A percentile compares a stretch with the other conserved stretches of the same genome.
phyloP scores from a whole-genome alignment of 2,329 filamentous ascomycete species.

The Cadophora sp. region DNA sequence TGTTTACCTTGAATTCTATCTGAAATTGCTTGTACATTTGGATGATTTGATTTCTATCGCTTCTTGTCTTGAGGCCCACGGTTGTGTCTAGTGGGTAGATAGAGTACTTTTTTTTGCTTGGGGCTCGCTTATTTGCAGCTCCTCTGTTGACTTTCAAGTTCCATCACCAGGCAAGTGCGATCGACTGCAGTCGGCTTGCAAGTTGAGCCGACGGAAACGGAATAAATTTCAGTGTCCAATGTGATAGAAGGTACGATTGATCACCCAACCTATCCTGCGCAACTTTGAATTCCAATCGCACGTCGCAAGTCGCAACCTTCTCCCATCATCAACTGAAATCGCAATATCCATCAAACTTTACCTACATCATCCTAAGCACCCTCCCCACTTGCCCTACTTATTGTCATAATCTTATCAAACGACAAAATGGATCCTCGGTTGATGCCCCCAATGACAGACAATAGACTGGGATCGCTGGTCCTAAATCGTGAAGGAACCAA shows the following conservation, averaged over 20 bases:
- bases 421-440: slow-evolving; percentile 3
- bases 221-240: too few relatives aligned
- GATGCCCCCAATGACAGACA: not conserved
- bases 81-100: too few relatives aligned
- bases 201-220: too few relatives aligned
- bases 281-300: not conserved
- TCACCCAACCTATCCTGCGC: too few relatives aligned
- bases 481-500: slow-evolving; percentile 30
- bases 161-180: not conserved
- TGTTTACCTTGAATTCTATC: too few relatives aligned
- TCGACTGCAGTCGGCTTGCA: not conserved
- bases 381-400: not conserved
- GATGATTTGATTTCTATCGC: too few relatives aligned
- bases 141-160: not conserved
- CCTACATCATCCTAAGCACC: not conserved
- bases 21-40: too few relatives aligned
- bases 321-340: not conserved
- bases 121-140: not conserved
- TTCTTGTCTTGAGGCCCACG: too few relatives aligned
- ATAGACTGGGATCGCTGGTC: slow-evolving; percentile 15
- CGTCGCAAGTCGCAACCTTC: not conserved
- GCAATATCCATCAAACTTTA: not conserved
- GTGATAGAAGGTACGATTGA: not conserved
- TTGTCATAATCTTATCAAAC: not conserved
- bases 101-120: too few relatives aligned